Base-by-base conservation (phyloP, 768 basidiomycete genomes). In the Macrolepiota fuliginosa region DNA sequence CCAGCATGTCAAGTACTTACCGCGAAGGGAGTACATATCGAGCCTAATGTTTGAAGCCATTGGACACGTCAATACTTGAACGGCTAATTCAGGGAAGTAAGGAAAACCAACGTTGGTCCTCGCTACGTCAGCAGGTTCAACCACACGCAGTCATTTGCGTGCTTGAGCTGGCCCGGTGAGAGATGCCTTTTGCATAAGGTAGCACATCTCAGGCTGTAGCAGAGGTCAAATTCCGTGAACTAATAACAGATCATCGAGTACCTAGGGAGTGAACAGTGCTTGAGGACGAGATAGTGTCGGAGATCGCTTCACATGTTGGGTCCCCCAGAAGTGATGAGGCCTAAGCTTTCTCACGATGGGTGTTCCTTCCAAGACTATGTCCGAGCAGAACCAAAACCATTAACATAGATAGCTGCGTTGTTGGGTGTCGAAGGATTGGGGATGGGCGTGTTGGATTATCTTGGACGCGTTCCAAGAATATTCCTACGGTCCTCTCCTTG, bases 111-210 rank as follows among this genome's bases (percentile, higher is more conserved):
- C 86, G n/a, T n/a, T n/a, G n/a, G 83, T 81, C 0, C 63, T 71
- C 0, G 71, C 76, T 25, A 87, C 70, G 61, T 87, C 86, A 10
- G 73, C 73, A 0, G 77, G 69, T 0, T 76, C 81, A 6, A 12
- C 87, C 84, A 67, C 86, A 88, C 3, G 74, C 69, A 0, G 85
- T 66, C 2, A 40, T 0, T 55, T 83, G 76, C 0, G 74, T 66
- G 61, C 81, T 85, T 3, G 83, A 82, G 17, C 70, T 69, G 1
- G 82, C 79, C 79, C 80, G 87, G 61, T 87, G 84, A 1, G 64
- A 53, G 22, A 83, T 76, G 61, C 81, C 84, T 13, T 72, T 67
- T 0, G 39, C 40, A 58, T 84, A 87, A 22, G 70, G 49, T 2
- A 64, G 9, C 4, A 69, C 58, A 1, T 73, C 75, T 68, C 63